Base-by-base conservation (phyloP, 164 flowering plant genomes). In the Nymphaea colorata region DNA sequence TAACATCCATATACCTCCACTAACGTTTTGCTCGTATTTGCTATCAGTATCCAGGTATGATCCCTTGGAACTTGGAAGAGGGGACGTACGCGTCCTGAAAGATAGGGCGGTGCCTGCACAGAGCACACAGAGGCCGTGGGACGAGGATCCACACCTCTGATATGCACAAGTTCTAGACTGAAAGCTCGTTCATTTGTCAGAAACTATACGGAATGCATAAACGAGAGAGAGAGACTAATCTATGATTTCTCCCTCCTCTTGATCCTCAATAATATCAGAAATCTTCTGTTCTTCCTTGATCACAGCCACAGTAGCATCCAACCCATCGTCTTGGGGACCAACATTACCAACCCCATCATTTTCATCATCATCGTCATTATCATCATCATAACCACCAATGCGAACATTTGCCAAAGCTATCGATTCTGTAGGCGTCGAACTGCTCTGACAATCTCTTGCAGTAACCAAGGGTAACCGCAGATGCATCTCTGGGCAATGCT, bases 231-330 rank as follows among this genome's bases (percentile, higher is more conserved):
- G 57, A 51, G 57, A 17, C 75, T 79, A 87, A 67, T 83, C 87
- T 41, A 79, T 68, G 15, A 88, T 85, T 76, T 88, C 91, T 57
- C 90, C 87, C 68, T 86, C 91, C 69, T 88, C 93, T 43, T 68
- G 68, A 60, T 55, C 18, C 43, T 16, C 59, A 68, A 42, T 10
- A 8, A 51, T 51, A 10, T 51, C 57, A 51, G 57, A 51, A 15
- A 51, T 11, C n/a, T 61, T 61, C 64, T 61, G 64, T 17, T 17
- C 14, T 53, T 51, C 59, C 47, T 68, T 72, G 41, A 14, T 55
- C 42, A 17, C 43, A 57, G 6, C 3, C 42, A 64, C 53, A 62
- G 47, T 62, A 44, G 71, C 53, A 3, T 17, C 68, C n/a, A 6
- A 12, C 16, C 42, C 68, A 67, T 62, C 44, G 14, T 43, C 69